Base-by-base conservation (phyloP, 2,329 filamentous ascomycete species). In the Pseudocercospora fijiensis region DNA sequence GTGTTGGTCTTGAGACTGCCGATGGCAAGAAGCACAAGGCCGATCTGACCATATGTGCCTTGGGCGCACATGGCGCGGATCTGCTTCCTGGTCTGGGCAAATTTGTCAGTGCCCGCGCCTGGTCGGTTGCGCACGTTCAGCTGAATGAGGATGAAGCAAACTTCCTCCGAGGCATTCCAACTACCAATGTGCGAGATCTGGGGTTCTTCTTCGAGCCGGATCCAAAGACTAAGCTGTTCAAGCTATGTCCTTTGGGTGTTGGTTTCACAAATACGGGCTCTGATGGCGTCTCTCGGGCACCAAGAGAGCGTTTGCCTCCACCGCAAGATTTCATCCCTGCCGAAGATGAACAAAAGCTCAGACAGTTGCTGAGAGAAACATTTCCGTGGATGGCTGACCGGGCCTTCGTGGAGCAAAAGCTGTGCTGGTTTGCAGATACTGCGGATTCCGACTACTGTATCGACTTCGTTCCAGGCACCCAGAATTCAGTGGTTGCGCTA, bases 181-280 rank as follows among this genome's bases (percentile, higher is more conserved):
- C 87, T 0, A 86, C 83, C 0, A 86, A 87, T 58, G 82, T 83
- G 1, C 81, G 86, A 1, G 86, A 88, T 65, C 76, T 88, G 0
- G 86, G 86, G 0, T 88, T 88, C 77, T 85, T 87, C 75, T 88
- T 88, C 62, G 86, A 88, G 72, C 86, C 86, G 0, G 86, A 88
- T 66, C 82, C 80, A 0, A 78, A 80, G 65, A 87, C 85, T 0
- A 80, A 81, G 22, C 73, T 87, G 4, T 75, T 88, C 49, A 88
- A 89, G 75, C 70, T 89, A 9, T 88, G 85, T 67, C 84, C 85
- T 0, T 80, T 84, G 72, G 85, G 85, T 1, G 83, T 81, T 0
- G 86, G 85, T 0, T 86, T 79, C 65, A 78, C 80, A 57, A 84
- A 86, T 67, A 82, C 82, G 11, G 82, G 70, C 0, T 71, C 68